A percentile compares a stretch with the other conserved stretches of the same genome.
Conservation (phyloP, 768 basidiomycete genomes). For the Clitopilus hobsonii region DNA sequence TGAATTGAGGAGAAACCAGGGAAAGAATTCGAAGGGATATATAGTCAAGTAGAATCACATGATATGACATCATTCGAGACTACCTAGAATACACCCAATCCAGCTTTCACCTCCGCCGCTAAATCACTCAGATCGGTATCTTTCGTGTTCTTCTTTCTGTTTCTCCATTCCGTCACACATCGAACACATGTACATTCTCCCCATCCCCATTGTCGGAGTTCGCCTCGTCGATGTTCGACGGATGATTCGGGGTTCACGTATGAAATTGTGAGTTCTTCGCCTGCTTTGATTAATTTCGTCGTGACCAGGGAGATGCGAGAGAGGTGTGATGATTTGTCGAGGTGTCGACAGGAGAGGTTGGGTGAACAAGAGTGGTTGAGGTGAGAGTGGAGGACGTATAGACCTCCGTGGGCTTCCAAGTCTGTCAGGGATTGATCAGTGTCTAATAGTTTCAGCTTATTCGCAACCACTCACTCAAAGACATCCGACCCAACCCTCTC, state of each 20-base stretch:
- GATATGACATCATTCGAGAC: neutral
- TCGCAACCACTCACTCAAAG: slow-evolving; percentile 75
- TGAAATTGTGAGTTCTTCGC: slow-evolving; percentile 73
- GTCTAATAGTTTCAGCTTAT: too few species aligned
- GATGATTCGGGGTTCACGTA: slow-evolving; percentile 70
- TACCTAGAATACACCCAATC: slow-evolving; percentile 47
- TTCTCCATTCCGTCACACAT: slow-evolving; percentile 52
- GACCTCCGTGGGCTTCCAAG: slow-evolving; percentile 80
- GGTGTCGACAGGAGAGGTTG: slow-evolving; percentile 73
- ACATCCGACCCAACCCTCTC: slow-evolving; percentile 70
- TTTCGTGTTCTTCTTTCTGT: slow-evolving; percentile 10
- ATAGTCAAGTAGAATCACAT: too few species aligned
- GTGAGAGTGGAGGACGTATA: slow-evolving; percentile 84
- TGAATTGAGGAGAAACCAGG: neutral
- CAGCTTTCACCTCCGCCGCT: slow-evolving; percentile 58
- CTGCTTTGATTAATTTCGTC: slow-evolving; percentile 52
- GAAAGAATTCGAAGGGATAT: neutral
- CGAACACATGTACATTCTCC: slow-evolving; percentile 63
- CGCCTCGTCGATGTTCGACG: slow-evolving; percentile 41
- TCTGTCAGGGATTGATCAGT: slow-evolving; percentile 32
- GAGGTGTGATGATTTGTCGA: slow-evolving; percentile 64
- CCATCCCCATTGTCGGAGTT: slow-evolving; percentile 72
- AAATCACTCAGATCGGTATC: slow-evolving; percentile 38
- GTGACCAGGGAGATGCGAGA: slow-evolving; percentile 76
- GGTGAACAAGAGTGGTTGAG: slow-evolving; percentile 84